Conservation (phyloP, 257 asterid species). For the Agastache rugosa region DNA sequence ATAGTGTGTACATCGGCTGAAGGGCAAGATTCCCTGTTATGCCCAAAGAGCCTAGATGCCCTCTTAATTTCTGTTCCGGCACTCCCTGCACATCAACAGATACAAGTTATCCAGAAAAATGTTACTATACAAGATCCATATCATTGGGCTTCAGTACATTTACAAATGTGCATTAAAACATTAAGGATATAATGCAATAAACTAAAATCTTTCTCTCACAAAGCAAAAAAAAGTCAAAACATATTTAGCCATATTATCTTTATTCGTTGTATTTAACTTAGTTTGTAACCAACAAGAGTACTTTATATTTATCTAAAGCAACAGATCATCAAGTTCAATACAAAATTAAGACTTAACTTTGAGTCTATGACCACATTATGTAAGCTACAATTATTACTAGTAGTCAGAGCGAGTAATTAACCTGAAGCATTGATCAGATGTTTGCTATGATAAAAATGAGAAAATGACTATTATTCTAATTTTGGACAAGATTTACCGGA, state of each 20-base stretch:
- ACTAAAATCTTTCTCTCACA: constrained; percentile 11
- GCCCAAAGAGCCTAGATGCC: constrained; percentile 96
- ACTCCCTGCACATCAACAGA: constrained; percentile 75
- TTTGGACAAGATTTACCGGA: constrained; percentile 62
- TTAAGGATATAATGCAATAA: constrained; percentile 1
- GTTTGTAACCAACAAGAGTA: not conserved
- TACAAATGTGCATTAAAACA: not conserved
- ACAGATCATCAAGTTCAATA: constrained; percentile 18
- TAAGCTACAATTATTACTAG: constrained; percentile 12
- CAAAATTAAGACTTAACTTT: constrained; percentile 10
- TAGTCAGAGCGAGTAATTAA: not conserved
- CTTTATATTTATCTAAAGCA: constrained; percentile 3
- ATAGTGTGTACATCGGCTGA: constrained; percentile 98
- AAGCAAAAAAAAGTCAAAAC: constrained; percentile 24
- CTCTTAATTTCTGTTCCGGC: constrained; percentile 92
- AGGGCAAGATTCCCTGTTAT: constrained; percentile 98
- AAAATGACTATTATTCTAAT: constrained; percentile 15
- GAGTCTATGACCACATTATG: not conserved
- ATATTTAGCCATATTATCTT: constrained; percentile 12
- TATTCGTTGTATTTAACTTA: constrained; percentile 15
- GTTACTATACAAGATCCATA: constrained; percentile 8
- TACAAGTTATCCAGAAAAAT: constrained; percentile 9
- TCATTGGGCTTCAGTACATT: constrained; percentile 8
- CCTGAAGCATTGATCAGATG: constrained; percentile 16
- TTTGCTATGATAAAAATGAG: constrained; percentile 7